Evolutionary conservation across 768 basidiomycete genomes (phyloP).

Genomic region (Podaxis sp.): DNA sequence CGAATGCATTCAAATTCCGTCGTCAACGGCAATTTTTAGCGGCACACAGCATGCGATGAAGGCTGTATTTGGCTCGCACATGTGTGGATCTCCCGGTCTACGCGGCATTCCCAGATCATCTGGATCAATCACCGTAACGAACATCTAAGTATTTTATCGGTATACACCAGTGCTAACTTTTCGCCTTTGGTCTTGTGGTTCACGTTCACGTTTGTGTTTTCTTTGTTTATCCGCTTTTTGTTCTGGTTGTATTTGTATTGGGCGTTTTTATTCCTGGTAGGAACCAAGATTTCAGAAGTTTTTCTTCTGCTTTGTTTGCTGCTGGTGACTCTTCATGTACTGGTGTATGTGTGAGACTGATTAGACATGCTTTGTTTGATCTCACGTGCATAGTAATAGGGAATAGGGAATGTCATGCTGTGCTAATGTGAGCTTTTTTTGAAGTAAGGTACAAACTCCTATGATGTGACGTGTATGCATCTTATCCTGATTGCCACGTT

Average conservation of each 20-base stretch:
- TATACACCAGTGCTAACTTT: background rate
- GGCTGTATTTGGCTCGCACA: background rate
- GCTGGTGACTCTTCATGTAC: background rate
- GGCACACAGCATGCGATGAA: conserved; percentile 1
- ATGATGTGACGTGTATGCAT: conserved; percentile 6
- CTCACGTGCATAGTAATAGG: background rate
- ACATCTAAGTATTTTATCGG: background rate
- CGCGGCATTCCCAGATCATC: conserved; percentile 4
- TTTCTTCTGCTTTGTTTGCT: background rate
- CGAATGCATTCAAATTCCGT: conserved; percentile 35
- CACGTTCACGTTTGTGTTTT: background rate
- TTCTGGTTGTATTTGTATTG: background rate
- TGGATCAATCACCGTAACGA: conserved; percentile 7
- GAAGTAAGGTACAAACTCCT: background rate
- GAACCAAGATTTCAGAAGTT: background rate
- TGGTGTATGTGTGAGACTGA: background rate
- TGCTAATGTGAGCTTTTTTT: background rate
- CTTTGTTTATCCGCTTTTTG: background rate
- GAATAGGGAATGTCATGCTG: conserved; percentile 4
- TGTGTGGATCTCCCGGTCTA: background rate
- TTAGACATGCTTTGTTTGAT: background rate
- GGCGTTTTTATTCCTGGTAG: background rate
- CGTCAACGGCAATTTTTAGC: conserved; percentile 11
- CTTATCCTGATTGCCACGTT: background rate
- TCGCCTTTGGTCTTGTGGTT: background rate